Evolutionary conservation across 805 yeast species (phyloP).

Genomic region (Suhomyces faveliae): DNA sequence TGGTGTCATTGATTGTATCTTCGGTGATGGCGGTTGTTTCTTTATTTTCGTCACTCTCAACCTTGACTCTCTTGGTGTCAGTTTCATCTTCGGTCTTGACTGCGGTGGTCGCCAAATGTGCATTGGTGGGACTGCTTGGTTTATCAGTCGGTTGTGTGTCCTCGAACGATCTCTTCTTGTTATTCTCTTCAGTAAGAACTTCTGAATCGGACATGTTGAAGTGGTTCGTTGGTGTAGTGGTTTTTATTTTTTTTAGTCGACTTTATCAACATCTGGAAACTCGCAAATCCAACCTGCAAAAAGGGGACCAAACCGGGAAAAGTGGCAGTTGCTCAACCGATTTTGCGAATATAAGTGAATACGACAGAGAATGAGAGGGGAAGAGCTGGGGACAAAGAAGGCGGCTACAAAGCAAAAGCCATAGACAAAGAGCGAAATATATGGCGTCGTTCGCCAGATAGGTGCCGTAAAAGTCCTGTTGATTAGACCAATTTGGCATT

Average conservation of each 20-base stretch:
- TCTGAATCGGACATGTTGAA: conserved; percentile 4
- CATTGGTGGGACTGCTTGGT: neutral
- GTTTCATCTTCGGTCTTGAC: conserved; percentile 1
- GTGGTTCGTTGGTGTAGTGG: neutral
- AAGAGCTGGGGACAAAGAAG: neutral
- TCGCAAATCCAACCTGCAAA: conserved; percentile 3
- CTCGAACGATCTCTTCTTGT: neutral
- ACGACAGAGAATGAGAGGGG: neutral
- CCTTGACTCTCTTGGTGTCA: conserved; percentile 1
- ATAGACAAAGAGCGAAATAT: neutral
- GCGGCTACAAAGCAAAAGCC: neutral
- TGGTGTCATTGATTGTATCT: neutral
- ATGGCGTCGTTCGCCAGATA: neutral
- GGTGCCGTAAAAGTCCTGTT: too few species aligned
- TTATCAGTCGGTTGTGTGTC: neutral
- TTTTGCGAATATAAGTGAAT: neutral
- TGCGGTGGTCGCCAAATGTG: neutral
- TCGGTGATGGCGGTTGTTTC: too few species aligned
- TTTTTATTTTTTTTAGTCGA: conserved; percentile 3
- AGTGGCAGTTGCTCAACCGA: neutral
- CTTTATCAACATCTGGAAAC: neutral
- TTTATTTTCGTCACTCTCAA: neutral
- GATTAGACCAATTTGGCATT: too few species aligned
- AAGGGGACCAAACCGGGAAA: conserved; percentile 1
- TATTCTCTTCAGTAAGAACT: neutral